Percentiles rank a stretch among this genome's conserved stretches.
phyloP scores from a whole-genome alignment of 805 yeast species.

The Metschnikowia picachoensis region DNA sequence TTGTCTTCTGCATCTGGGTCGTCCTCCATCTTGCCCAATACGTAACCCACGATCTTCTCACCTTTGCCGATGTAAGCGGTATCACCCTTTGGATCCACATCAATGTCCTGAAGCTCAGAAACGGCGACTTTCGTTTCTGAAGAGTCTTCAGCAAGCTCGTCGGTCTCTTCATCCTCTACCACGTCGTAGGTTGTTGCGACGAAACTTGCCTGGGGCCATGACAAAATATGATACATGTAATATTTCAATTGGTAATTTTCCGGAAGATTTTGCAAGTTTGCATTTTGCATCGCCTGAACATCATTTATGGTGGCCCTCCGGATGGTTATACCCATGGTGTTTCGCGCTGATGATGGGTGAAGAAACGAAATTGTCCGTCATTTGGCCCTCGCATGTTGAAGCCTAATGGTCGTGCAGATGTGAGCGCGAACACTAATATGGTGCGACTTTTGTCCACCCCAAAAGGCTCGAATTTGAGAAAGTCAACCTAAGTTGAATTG shows the following conservation, averaged over 20 bases:
- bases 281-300: constrained; percentile 93
- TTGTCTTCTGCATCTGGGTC: constrained; percentile 74
- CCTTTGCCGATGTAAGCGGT: constrained; percentile 61
- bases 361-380: background rate
- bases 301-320: constrained; percentile 85
- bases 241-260: constrained; percentile 92
- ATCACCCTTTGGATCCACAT: constrained; percentile 49
- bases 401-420: constrained; percentile 1
- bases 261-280: constrained; percentile 86
- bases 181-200: constrained; percentile 81
- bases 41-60: constrained; percentile 93
- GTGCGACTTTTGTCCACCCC: background rate
- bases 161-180: constrained; percentile 20
- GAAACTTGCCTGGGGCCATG: constrained; percentile 98
- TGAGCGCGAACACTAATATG: constrained; percentile 1
- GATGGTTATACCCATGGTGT: constrained; percentile 73
- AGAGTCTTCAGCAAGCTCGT: constrained; percentile 8
- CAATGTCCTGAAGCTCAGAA: constrained; percentile 17
- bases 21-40: constrained; percentile 94
- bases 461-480: too few relatives aligned
- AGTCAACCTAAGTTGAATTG: too few relatives aligned
- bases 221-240: constrained; percentile 86
- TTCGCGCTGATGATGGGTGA: background rate
- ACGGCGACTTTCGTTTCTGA: background rate
- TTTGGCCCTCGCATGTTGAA: background rate